Conservation (phyloP, 1,284 basidiomycete species). For the Amanita bisporigera region DNA sequence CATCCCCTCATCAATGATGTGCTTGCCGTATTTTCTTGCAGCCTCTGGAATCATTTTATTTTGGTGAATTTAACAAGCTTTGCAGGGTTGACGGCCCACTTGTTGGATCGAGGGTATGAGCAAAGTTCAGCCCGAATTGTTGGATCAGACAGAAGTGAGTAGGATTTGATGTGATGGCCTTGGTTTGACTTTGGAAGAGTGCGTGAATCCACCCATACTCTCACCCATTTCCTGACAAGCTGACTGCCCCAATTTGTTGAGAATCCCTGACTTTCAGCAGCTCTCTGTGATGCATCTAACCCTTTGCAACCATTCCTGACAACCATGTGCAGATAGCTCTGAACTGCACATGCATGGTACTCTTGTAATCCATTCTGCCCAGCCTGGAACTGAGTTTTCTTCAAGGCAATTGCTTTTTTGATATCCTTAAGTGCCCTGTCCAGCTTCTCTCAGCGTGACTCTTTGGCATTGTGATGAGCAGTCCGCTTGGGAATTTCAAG, state of each 20-base stretch:
- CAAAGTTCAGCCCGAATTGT: slow-evolving; percentile 17
- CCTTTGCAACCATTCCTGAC: slow-evolving; percentile 26
- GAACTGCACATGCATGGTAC: slow-evolving; percentile 32
- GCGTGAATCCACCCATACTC: slow-evolving; percentile 23
- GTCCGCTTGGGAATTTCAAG: too few relatives aligned
- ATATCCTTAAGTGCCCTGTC: too few relatives aligned
- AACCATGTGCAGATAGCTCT: slow-evolving; percentile 35
- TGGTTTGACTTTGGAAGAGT: slow-evolving; percentile 29
- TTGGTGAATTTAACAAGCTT: slow-evolving; percentile 38
- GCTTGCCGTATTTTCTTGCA: slow-evolving; percentile 36
- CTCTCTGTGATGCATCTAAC: too few relatives aligned
- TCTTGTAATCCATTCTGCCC: slow-evolving; percentile 36
- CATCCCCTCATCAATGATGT: slow-evolving; percentile 42
- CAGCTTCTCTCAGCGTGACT: too few relatives aligned
- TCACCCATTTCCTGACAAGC: slow-evolving; percentile 27
- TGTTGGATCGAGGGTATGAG: slow-evolving; percentile 25
- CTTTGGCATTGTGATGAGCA: too few relatives aligned
- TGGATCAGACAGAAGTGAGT: slow-evolving; percentile 36
- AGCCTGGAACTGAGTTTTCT: slow-evolving; percentile 21
- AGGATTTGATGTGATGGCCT: slow-evolving; percentile 36
- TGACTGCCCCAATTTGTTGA: slow-evolving; percentile 37
- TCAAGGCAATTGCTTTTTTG: too few relatives aligned
- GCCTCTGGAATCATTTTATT: slow-evolving; percentile 33
- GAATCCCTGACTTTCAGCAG: too few relatives aligned
- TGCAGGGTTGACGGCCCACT: slow-evolving; percentile 43